Evolutionary conservation across 1,284 basidiomycete genomes (phyloP), one percentile per base, ranked within the genome.

Genomic region (Phlebopus sp.): DNA sequence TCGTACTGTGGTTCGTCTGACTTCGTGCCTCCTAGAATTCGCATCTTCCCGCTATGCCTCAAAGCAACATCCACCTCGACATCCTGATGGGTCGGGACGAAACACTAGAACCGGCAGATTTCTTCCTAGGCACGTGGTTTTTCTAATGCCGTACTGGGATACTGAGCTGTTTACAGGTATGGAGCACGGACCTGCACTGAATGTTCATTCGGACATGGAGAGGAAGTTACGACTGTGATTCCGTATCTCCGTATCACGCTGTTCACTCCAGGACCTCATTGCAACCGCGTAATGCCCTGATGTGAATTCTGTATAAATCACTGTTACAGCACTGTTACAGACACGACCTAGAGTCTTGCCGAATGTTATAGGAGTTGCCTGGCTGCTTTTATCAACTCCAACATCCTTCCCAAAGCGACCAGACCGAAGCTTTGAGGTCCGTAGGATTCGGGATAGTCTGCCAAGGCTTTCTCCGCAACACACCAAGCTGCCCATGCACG

Each of bases 71-170:
- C 39, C 86, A 90, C 56, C 81, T 95, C 27, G 94, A 97, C 66
- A 91, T 97, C 57, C 70, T 97, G 45, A 88, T 90, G 81, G 94
- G 94, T 38, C 82, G 85, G 19, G 94, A 97, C 64, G 91, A 95
- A 68, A 75, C 70, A 15, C 74, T 97, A 46, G 85, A 88, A 39
- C 76, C 83, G 6, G 69, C 69, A 1, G 92, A 95, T 59, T 75
- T 92, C 56, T 89, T 93, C 67, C 67, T 72, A 35, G 79, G 89
- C 89, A 55, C 37, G 78, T 70, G 35, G 43, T 15, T 37, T 18
- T 42, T 50, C 25, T 21, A n/a, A 44, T 30, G 2, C n/a, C 35
- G 19, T 34, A 7, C 17, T 32, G 32, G 18, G 37, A 37, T 21
- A 44, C n/a, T 53, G 18, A 46, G 34, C 11, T 34, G 30, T n/a